phyloP scores from a whole-genome alignment of 2,329 filamentous ascomycete genomes.

The Verticillium alfalfae region DNA sequence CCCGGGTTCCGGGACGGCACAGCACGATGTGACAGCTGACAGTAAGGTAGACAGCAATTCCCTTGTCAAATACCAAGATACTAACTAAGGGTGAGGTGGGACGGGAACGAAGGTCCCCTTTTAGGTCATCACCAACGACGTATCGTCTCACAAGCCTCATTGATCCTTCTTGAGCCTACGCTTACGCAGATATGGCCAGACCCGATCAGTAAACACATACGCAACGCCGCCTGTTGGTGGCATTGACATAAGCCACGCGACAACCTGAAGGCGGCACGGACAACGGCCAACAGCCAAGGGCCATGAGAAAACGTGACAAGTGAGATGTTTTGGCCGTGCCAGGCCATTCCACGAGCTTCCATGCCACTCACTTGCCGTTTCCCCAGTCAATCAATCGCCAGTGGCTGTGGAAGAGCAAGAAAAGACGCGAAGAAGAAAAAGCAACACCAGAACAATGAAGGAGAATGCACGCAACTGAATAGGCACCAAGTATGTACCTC shows the following conservation, averaged over 20 bases:
- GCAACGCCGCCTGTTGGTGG: too few relatives aligned
- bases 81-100: too few relatives aligned
- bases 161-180: too few relatives aligned
- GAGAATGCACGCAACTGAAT: background rate
- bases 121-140: background rate
- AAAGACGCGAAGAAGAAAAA: background rate
- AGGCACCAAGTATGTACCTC: background rate
- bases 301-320: too few relatives aligned
- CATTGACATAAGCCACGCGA: too few relatives aligned
- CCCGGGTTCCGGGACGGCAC: background rate
- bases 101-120: background rate
- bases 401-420: background rate
- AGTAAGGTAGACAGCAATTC: background rate
- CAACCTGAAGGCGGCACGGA: too few relatives aligned
- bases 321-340: too few relatives aligned
- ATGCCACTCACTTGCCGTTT: too few relatives aligned
- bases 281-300: too few relatives aligned
- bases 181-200: background rate
- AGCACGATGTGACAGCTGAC: background rate
- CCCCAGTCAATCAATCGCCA: too few relatives aligned
- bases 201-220: background rate
- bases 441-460: background rate
- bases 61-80: too few relatives aligned
- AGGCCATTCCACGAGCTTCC: too few relatives aligned
- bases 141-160: background rate